phyloP scores from a whole-genome alignment of 2,329 filamentous ascomycete genomes.

The Trichoderma koningii region DNA sequence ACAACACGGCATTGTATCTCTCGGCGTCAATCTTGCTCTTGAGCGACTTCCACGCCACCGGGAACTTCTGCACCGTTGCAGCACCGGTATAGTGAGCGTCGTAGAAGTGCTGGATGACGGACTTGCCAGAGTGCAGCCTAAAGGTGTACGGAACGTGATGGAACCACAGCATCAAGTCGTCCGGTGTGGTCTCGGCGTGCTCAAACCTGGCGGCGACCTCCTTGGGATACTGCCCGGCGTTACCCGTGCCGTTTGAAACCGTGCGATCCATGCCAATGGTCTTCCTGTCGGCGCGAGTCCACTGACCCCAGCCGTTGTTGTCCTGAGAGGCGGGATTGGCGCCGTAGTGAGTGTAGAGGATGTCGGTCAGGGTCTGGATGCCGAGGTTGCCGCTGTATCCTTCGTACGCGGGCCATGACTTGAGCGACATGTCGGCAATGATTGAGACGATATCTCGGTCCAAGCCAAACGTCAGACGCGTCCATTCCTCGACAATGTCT shows the following conservation, averaged over 20 bases:
- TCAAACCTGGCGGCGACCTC: conserved; percentile 63
- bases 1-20: conserved; percentile 60
- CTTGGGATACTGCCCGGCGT: conserved; percentile 65
- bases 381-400: conserved; percentile 21
- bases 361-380: conserved; percentile 20
- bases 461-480: conserved; percentile 64
- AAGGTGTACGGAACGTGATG: conserved; percentile 72
- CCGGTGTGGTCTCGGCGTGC: conserved; percentile 62
- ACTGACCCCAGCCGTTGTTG: conserved; percentile 23
- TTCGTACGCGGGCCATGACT: conserved; percentile 21
- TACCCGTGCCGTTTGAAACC: conserved; percentile 66
- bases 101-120: conserved; percentile 69
- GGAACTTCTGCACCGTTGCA: conserved; percentile 61
- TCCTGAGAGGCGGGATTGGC: conserved; percentile 68
- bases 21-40: conserved; percentile 59
- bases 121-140: conserved; percentile 61
- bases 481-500: conserved; percentile 60
- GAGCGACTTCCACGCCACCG: conserved; percentile 55
- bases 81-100: conserved; percentile 63
- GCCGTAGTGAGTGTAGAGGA: conserved; percentile 41
- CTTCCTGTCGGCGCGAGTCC: conserved; percentile 60
- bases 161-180: conserved; percentile 71
- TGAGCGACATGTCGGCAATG: conserved; percentile 45
- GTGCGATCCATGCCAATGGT: conserved; percentile 73
- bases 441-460: conserved; percentile 57